These are phyloP conservation scores for Primulina huaijiensis DNA, from an alignment of 257 asterid species.

Conservation along the genomic window DNA sequence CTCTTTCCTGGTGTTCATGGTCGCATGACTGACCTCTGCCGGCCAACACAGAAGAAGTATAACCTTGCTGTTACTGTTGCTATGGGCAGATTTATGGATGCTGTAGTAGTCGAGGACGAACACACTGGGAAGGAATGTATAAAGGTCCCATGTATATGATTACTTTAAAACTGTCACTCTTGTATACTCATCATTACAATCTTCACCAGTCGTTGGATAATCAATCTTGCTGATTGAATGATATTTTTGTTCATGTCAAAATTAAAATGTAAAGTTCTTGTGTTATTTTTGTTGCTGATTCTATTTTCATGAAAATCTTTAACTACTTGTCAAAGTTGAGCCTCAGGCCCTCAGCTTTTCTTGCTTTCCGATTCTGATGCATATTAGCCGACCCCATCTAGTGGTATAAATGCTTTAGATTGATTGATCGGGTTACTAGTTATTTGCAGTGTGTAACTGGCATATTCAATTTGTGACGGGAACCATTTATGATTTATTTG, in stretches of 20 bases:
- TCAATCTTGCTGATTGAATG: not conserved
- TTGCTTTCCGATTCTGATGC: not conserved
- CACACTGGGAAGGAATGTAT: conserved; percentile 95
- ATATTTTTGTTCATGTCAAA: not conserved
- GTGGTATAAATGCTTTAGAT: no score
- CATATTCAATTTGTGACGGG: conserved; percentile 10
- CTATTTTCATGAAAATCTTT: not conserved
- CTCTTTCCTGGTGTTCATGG: conserved; percentile 97
- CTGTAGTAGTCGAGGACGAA: conserved; percentile 95
- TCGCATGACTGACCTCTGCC: conserved; percentile 96
- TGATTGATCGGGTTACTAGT: not conserved
- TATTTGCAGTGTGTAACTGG: conserved; percentile 9
- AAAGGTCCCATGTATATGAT: conserved; percentile 50
- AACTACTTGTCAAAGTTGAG: conserved; percentile 1
- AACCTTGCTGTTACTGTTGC: conserved; percentile 99
- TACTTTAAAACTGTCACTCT: conserved; percentile 16
- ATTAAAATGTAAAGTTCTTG: not conserved
- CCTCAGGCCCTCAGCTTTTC: conserved; percentile 15
- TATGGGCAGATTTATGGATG: conserved; percentile 99
- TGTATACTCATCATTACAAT: conserved; percentile 14
- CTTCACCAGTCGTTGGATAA: conserved; percentile 5
- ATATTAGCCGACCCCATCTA: not conserved
- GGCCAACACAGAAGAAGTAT: conserved; percentile 91
- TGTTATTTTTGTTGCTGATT: not conserved
- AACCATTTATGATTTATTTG: not conserved